Evolutionary conservation across 2,329 filamentous ascomycete genomes (phyloP).

Genomic region (Alternaria ventricosa): DNA sequence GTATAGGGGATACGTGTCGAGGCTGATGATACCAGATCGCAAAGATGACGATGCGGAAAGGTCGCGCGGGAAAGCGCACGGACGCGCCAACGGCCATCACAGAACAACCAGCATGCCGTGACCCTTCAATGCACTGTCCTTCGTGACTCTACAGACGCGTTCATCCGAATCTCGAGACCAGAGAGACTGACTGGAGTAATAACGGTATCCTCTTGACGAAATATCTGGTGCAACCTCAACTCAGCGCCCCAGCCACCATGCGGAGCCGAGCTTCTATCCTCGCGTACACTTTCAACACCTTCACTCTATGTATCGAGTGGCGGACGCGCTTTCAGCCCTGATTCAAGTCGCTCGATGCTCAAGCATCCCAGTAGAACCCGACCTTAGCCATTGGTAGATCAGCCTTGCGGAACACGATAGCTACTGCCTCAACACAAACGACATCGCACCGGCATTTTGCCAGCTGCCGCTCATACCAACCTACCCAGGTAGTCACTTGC

Average conservation of each 20-base stretch:
- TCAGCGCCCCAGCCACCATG: neutral
- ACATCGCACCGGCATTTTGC: neutral
- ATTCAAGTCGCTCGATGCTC: neutral
- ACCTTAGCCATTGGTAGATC: neutral
- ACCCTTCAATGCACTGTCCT: neutral
- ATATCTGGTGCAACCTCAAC: neutral
- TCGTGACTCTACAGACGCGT: neutral
- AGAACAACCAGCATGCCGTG: neutral
- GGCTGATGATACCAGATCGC: constrained; percentile 18
- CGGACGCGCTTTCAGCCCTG: neutral
- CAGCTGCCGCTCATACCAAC: neutral
- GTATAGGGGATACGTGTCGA: constrained; percentile 42
- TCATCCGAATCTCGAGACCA: fast-evolving
- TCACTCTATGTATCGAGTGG: neutral
- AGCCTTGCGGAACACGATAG: neutral
- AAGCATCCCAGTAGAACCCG: neutral
- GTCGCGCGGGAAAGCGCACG: constrained; percentile 29
- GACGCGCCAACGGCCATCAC: constrained; percentile 10
- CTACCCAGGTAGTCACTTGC: neutral
- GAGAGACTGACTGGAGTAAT: neutral
- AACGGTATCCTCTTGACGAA: neutral
- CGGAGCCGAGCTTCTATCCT: neutral
- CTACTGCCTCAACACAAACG: constrained; percentile 1
- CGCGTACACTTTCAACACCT: neutral
- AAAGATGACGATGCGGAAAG: constrained; percentile 32